Evolutionary conservation across 2,329 filamentous ascomycete genomes (phyloP).

Genomic region (Thelonectria blattea): DNA sequence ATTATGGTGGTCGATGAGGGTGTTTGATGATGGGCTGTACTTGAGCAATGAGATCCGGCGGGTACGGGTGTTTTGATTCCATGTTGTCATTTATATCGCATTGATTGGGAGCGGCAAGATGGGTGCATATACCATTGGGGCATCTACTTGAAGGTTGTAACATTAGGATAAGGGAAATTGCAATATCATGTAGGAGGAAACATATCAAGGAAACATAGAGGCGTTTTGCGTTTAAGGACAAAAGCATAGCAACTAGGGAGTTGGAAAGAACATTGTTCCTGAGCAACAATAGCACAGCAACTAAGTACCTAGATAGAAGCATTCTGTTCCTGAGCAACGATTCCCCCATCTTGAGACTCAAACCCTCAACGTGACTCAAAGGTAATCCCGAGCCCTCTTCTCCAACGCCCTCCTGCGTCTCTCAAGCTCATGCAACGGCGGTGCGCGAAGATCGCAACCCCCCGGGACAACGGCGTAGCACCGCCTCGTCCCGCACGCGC

Average conservation of each 20-base stretch:
- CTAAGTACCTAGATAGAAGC: too few species aligned
- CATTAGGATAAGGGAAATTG: background rate
- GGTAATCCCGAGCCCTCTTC: constrained; percentile 1
- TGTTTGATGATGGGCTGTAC: background rate
- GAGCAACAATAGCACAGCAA: too few species aligned
- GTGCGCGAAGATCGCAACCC: constrained; percentile 20
- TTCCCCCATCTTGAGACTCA: background rate
- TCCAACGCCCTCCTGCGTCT: constrained; percentile 2
- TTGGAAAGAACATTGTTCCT: background rate
- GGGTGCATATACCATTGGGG: background rate
- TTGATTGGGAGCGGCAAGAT: background rate
- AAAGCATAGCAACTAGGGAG: background rate
- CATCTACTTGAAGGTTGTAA: background rate
- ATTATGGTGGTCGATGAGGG: too few species aligned
- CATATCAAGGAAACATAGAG: background rate
- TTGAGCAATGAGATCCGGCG: background rate
- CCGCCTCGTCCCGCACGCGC: constrained; percentile 26
- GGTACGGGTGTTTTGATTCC: background rate
- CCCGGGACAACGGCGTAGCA: constrained; percentile 24
- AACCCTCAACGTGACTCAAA: background rate
- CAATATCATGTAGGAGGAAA: background rate
- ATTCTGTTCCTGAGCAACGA: too few species aligned
- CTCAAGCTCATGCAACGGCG: constrained; percentile 12
- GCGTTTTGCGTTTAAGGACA: background rate
- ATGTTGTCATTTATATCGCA: background rate